Conservation (phyloP, 495 filamentous ascomycete species). For the Daldinia caldariorum region DNA sequence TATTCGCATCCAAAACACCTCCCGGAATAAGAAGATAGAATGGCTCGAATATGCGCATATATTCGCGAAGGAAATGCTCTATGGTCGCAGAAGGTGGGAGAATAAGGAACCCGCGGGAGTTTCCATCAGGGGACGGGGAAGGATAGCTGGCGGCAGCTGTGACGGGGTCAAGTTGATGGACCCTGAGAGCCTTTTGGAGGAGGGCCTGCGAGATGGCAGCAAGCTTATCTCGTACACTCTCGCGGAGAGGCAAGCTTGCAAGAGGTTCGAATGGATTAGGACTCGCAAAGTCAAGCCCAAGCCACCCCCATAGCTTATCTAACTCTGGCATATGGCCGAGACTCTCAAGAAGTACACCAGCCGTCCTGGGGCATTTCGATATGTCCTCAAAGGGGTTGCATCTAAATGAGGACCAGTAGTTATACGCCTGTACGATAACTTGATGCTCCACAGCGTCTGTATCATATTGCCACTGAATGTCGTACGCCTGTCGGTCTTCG, state of each 20-base stretch:
- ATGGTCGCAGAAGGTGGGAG: constrained; percentile 21
- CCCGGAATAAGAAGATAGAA: constrained; percentile 21
- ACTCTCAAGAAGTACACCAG: constrained; percentile 18
- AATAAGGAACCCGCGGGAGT: constrained; percentile 23
- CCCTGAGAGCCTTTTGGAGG: constrained; percentile 24
- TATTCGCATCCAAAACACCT: constrained; percentile 19
- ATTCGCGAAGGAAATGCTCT: constrained; percentile 26
- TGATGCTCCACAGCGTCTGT: constrained; percentile 15
- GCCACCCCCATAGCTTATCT: constrained; percentile 23
- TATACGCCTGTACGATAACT: constrained; percentile 14
- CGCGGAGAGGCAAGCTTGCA: constrained; percentile 12
- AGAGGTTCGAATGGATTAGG: constrained; percentile 6
- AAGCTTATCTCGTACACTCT: constrained; percentile 19
- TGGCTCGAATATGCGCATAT: constrained; percentile 26
- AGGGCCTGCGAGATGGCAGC: constrained; percentile 25
- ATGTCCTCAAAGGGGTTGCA: constrained; percentile 21
- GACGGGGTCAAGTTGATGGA: constrained; percentile 22
- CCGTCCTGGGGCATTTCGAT: constrained; percentile 15
- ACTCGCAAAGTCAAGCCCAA: constrained; percentile 19
- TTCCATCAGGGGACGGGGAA: constrained; percentile 6
- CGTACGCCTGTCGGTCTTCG: constrained; percentile 4
- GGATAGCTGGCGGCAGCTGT: constrained; percentile 14
- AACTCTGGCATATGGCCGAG: constrained; percentile 25
- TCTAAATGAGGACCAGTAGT: constrained; percentile 21
- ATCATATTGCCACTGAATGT: constrained; percentile 7